These are phyloP conservation scores for Santalum album DNA, from an alignment of 164 flowering plant genomes.

Conservation along the genomic window DNA sequence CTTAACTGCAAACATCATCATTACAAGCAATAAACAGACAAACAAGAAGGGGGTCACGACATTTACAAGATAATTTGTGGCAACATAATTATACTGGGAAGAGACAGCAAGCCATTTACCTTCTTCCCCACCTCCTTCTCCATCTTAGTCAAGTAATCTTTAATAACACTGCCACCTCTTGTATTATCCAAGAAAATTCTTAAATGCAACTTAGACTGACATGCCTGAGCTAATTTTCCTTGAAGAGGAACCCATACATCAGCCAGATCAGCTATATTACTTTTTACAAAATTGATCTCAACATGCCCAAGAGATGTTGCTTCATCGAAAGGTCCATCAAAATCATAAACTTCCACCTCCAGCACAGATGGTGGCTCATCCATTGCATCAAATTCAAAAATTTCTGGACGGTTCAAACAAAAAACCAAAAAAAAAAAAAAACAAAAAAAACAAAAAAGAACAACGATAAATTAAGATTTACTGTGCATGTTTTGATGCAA, in stretches of 20 bases:
- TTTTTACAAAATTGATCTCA: constrained; percentile 76
- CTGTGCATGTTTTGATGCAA: no score
- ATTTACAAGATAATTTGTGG: background rate
- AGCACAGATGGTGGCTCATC: constrained; percentile 88
- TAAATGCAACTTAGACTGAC: constrained; percentile 80
- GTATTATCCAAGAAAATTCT: constrained; percentile 79
- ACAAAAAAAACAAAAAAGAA: no score
- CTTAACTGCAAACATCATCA: constrained; percentile 43
- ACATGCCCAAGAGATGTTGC: constrained; percentile 83
- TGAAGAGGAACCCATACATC: constrained; percentile 89
- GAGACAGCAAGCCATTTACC: constrained; percentile 30
- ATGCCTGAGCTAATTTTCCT: constrained; percentile 83
- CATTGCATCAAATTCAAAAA: constrained; percentile 98
- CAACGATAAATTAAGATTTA: no score
- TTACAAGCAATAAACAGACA: constrained; percentile 2
- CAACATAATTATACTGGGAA: constrained; percentile 4
- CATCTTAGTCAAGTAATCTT: constrained; percentile 73
- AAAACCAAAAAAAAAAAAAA: no score
- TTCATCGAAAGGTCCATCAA: constrained; percentile 96
- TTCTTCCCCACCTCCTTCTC: constrained; percentile 96
- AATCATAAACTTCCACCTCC: constrained; percentile 85
- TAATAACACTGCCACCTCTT: constrained; percentile 53
- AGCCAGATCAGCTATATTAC: constrained; percentile 65
- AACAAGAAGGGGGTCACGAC: background rate
- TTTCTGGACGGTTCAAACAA: constrained; percentile 43